Evolutionary conservation across 2,329 filamentous ascomycete genomes (phyloP).

Genomic region (Hawksworthiomyces lignivorus): DNA sequence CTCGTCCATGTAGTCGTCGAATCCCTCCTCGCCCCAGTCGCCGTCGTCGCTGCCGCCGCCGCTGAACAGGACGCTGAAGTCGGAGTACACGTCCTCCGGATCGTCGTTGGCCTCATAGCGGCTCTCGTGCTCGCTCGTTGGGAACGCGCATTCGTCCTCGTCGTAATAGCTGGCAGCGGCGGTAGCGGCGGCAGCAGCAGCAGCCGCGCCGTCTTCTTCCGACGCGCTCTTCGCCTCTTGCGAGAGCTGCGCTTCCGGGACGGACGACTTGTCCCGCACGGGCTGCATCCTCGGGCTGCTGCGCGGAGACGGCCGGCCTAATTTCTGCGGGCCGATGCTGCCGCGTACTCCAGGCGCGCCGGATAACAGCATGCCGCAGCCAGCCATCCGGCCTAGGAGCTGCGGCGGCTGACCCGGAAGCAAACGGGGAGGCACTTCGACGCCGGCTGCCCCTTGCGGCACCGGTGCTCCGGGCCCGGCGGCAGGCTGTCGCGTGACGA

Average conservation of each 20-base stretch:
- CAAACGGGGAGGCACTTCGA: too few relatives aligned
- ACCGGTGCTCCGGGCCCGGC: too few relatives aligned
- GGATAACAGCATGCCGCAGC: too few relatives aligned
- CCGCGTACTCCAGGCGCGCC: too few relatives aligned
- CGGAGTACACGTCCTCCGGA: constrained; percentile 45
- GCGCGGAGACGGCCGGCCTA: constrained; percentile 13
- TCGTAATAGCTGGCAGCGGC: constrained; percentile 13
- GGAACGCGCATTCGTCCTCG: constrained; percentile 39
- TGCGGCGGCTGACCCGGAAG: too few relatives aligned
- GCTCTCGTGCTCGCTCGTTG: constrained; percentile 31
- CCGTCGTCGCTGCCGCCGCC: constrained; percentile 17
- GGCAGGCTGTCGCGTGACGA: too few relatives aligned
- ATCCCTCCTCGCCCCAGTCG: constrained; percentile 27
- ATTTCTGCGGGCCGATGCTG: too few relatives aligned
- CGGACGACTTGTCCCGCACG: constrained; percentile 16
- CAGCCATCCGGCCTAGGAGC: too few relatives aligned
- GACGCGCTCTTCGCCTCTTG: too few relatives aligned
- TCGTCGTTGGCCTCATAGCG: constrained; percentile 33
- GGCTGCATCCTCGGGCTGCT: constrained; percentile 17
- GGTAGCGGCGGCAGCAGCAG: too few relatives aligned
- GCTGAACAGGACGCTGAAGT: constrained; percentile 46
- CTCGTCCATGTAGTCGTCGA: constrained; percentile 49
- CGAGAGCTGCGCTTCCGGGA: constrained; percentile 9
- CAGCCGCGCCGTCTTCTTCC: too few relatives aligned
- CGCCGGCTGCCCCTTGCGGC: too few relatives aligned